Evolutionary conservation across 441 rosid species (phyloP).

Genomic region (Pelargonium cotyledonis): DNA sequence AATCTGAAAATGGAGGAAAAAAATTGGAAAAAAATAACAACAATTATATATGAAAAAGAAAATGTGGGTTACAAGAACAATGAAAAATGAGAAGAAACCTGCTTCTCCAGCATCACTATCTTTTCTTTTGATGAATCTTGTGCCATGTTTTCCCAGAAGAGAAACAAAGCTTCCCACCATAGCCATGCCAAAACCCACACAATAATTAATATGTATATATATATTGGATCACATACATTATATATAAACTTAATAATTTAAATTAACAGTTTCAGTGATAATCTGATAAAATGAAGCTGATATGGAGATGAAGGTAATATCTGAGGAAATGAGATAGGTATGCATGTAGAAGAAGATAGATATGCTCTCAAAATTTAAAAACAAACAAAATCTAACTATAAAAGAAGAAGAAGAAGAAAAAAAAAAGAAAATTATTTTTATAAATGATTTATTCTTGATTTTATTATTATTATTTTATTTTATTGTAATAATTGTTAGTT

Average conservation of each 20-base stretch:
- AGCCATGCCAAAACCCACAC: constrained; percentile 3
- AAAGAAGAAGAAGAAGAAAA: too few species aligned
- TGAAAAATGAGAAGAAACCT: constrained; percentile 8
- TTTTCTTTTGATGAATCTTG: constrained; percentile 25
- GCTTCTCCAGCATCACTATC: constrained; percentile 29
- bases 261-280: neutral
- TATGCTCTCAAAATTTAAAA: neutral
- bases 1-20: neutral
- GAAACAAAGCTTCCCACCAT: constrained; percentile 11
- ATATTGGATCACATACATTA: neutral
- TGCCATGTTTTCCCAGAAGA: constrained; percentile 12
- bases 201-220: neutral
- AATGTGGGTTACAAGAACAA: neutral
- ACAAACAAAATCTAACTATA: neutral
- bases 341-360: neutral
- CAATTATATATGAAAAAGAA: neutral
- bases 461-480: neutral
- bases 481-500: constrained; percentile 3
- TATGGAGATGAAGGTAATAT: neutral
- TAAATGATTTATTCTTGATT: neutral
- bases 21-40: neutral
- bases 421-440: neutral
- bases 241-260: too few species aligned
- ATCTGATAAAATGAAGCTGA: neutral
- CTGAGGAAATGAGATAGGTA: neutral